Conservation (phyloP, 1,284 basidiomycete genomes). For the Cryptococcus sp. region DNA sequence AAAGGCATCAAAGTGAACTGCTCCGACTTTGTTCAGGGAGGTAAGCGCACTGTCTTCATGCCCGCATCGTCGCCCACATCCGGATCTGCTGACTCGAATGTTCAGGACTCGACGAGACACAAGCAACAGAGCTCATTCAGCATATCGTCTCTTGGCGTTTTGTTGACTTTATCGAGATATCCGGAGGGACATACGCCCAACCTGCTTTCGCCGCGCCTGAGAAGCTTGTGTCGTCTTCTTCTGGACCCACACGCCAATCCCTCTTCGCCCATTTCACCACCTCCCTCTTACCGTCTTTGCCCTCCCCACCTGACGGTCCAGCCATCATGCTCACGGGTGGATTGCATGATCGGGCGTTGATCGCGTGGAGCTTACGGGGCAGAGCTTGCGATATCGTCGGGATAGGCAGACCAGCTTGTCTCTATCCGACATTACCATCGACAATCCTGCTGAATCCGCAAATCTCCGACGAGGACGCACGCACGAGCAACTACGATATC, state of each 20-base stretch:
- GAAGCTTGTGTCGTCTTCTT: constrained; percentile 7
- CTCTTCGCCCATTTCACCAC: constrained; percentile 47
- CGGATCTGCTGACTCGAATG: background rate
- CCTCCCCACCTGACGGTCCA: constrained; percentile 39
- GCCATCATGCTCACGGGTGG: constrained; percentile 49
- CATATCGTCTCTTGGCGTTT: constrained; percentile 57
- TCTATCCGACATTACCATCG: constrained; percentile 35
- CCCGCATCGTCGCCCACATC: background rate
- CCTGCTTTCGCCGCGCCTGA: constrained; percentile 32
- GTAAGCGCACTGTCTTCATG: constrained; percentile 36
- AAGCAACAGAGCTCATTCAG: constrained; percentile 40
- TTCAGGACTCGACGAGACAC: constrained; percentile 38
- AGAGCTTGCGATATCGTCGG: constrained; percentile 45
- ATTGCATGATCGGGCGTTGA: constrained; percentile 40
- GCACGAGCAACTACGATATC: constrained; percentile 35
- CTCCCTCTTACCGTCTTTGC: constrained; percentile 36
- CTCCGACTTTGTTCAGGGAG: constrained; percentile 71
- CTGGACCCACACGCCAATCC: constrained; percentile 33
- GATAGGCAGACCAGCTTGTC: constrained; percentile 44
- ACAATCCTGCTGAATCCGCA: constrained; percentile 36
- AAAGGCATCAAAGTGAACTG: constrained; percentile 86
- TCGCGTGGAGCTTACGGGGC: constrained; percentile 33
- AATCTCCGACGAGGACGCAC: constrained; percentile 23
- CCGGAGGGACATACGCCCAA: constrained; percentile 47
- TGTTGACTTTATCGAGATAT: constrained; percentile 53